Evolutionary conservation across 2,329 filamentous ascomycete genomes (phyloP), one percentile per base, ranked within the genome.

Genomic region (Xylariaceae sp.): DNA sequence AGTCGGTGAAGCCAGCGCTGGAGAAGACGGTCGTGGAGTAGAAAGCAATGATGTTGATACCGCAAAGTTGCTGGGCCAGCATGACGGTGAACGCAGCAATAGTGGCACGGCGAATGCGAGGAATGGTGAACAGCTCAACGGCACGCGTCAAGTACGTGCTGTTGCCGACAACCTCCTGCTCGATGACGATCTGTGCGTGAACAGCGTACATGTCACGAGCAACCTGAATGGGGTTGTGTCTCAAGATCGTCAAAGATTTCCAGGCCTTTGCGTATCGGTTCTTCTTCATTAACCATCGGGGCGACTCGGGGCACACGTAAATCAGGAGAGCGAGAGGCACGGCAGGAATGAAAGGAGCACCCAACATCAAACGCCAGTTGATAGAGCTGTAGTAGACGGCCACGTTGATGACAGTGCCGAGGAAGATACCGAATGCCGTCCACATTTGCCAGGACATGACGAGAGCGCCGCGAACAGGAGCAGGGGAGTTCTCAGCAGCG

Each of bases 361-460:
- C 81, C 31, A 71, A 48, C 69, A 71, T 71, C 44, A 70, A 51
- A 32, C 68, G 60, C 69, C 69, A 71, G 62, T 71, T 70, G 46
- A 59, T 55, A 1, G 47, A 41, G 39, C 57, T 42, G 50, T 66
- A 45, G 50, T 61, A 70, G 46, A 80, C 62, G 64, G 80, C 66
- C 73, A 81, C 66, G 74, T 85, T 83, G 52, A 77, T 77, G 44
- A 75, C 78, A 45, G 78, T 85, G 30, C 83, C 83, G 14, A 82
- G 67, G 57, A 82, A 76, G 55, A 83, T 83, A 41, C 81, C 81
- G 60, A 83, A 75, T 9, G 70, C 70, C 2, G 77, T 83, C 80
- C 82, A 86, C 66, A 86, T 72, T 68, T 91, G 85, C 87, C 88
- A 92, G 54, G 83, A 84, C 87, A 92, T 92, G 55, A 91, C 87